Percentiles rank a stretch among this genome's conserved stretches.
Evolutionary conservation across 192 early-diverging fungal genomes (phyloP).

Genomic region (Dissophora ornata): DNA sequence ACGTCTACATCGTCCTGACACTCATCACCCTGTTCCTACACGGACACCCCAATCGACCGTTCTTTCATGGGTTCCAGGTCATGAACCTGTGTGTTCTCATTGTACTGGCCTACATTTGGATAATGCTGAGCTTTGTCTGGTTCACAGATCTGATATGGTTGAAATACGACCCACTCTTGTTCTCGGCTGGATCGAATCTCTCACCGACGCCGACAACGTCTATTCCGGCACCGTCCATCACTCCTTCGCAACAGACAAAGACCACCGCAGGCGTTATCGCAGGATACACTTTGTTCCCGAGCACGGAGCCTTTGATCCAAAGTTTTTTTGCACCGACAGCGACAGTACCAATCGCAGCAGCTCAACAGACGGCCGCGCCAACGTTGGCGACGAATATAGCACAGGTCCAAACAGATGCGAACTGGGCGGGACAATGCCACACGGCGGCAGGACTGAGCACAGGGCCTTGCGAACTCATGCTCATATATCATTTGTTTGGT

Average conservation of each 20-base stretch:
- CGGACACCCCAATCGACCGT: not conserved
- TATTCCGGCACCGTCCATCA: not conserved
- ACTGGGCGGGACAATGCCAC: slow-evolving; percentile 13
- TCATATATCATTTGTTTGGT: slow-evolving; percentile 4
- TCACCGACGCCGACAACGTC: not conserved
- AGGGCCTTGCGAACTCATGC: slow-evolving; percentile 4
- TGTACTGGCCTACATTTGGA: slow-evolving; percentile 1
- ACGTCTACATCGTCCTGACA: not conserved
- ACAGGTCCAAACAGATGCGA: not conserved
- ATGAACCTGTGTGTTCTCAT: not conserved
- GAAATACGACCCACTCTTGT: not conserved
- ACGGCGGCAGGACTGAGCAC: not conserved
- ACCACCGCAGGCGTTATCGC: too few species aligned
- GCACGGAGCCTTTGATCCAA: too few species aligned
- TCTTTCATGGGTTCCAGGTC: not conserved
- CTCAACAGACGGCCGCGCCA: not conserved
- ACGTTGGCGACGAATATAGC: not conserved
- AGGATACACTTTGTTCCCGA: too few species aligned
- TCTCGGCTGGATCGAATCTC: not conserved
- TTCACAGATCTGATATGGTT: slow-evolving; percentile 5
- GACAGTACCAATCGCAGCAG: not conserved
- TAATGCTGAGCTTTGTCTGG: slow-evolving; percentile 1
- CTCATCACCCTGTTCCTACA: slow-evolving; percentile 1
- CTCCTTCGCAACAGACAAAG: not conserved
- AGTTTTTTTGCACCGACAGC: not conserved